phyloP scores from a whole-genome alignment of 176 grass and related monocot genomes.

The Chloris gayana region DNA sequence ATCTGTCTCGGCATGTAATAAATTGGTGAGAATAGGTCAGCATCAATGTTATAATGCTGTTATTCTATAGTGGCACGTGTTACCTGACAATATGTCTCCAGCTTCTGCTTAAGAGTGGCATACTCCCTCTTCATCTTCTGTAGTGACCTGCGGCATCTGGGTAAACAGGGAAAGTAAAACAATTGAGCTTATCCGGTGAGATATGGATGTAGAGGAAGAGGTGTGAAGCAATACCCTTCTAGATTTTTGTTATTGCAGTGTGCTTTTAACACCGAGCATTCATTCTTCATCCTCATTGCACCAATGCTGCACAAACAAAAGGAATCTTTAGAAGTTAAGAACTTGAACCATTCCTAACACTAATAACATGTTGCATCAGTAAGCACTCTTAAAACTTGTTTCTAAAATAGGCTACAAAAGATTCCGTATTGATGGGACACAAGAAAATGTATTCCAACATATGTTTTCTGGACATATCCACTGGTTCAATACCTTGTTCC shows the following conservation, averaged over 20 bases:
- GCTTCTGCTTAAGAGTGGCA: constrained; percentile 59
- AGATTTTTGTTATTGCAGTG: constrained; percentile 56
- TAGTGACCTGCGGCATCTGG: constrained; percentile 68
- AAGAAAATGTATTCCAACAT: not conserved
- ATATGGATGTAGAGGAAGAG: not conserved
- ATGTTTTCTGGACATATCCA: constrained; percentile 38
- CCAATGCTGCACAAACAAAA: constrained; percentile 58
- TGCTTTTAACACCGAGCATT: constrained; percentile 58
- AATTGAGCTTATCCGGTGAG: not conserved
- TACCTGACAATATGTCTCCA: constrained; percentile 79
- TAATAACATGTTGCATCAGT: not conserved
- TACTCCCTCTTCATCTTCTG: constrained; percentile 78
- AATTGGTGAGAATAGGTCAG: constrained; percentile 16
- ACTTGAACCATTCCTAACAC: constrained; percentile 19
- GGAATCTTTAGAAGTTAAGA: not conserved
- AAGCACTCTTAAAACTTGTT: constrained; percentile 17
- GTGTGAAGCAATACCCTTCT: constrained; percentile 43
- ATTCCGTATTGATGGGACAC: not conserved
- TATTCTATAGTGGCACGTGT: not conserved
- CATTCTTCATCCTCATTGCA: constrained; percentile 65
- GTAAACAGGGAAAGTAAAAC: constrained; percentile 14
- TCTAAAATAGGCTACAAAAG: not conserved
- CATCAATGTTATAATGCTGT: not conserved
- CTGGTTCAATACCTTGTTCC: constrained; percentile 52
- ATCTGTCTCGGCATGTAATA: constrained; percentile 40